Base-by-base conservation (phyloP, 768 basidiomycete species). In the Boletales sp. region DNA sequence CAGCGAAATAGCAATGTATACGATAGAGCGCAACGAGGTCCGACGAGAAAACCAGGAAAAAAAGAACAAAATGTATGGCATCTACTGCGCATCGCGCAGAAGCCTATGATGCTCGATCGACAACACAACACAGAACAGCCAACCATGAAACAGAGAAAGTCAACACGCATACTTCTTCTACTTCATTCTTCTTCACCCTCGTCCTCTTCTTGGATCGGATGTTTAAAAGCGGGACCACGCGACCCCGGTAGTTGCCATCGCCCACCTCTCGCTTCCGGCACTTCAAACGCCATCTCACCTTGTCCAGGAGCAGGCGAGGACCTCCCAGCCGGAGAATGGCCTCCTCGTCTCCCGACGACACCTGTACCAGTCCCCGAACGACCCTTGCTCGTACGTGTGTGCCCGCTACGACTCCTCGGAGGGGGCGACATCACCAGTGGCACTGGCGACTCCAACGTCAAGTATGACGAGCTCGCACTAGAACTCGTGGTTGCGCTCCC, bases 201-300 rank as follows among this genome's bases (percentile, higher is more conserved):
- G 57, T 92, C 90, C 62, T 90, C 90, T 63, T 91, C 90, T 64
- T 90, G 86, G 48, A 90, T 90, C 5, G 86, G 69, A 55, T 84
- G 80, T 58, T 62, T 71, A 58, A 88, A 88, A 9, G 87, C 83
- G 44, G 80, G 82, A 1, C 87, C 88, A 21, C 88, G 78, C n/a
- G 69, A 74, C 43, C 74, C 65, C 21, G 90, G 88, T 12, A 92
- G 71, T 62, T 88, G 86, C 53, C 89, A 73, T 57, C 89, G 74
- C 30, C 81, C 79, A 0, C 77, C 71, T 50, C 84, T 72, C 8
- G 74, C 59, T 48, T 83, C 82, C 5, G 72, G 64, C 4, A 72
- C 54, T 12, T 84, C 79, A 48, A 77, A 76, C 11, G 59, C 46
- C 19, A 68, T 65, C 33, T 87, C 86, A 32, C 45, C 41, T 49